Base-by-base conservation (phyloP, 768 basidiomycete species). In the Leccinum truebloodii region DNA sequence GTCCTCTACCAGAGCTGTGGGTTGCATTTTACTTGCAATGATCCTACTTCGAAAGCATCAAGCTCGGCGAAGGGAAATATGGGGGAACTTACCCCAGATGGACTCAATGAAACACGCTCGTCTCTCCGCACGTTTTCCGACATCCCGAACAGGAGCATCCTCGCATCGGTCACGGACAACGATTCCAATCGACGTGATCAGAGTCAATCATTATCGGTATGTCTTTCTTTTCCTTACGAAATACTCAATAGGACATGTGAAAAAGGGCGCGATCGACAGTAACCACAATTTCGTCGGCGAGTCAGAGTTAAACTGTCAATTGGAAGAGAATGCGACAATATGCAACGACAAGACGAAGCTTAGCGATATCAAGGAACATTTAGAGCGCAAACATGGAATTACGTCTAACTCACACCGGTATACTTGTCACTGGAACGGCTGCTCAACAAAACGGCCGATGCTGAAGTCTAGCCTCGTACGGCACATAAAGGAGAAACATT, bases 291-390 rank as follows among this genome's bases (percentile, higher is more conserved):
- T 50, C 9, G 20, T 46, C 6, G 62, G 48, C 9, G 39, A 37
- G 7, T 18, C 14, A 5, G 55, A 54, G 37, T 46, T 63, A 3
- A 6, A 20, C 16, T 63, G 62, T 18, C 55, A 50, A 9, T 63
- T 62, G 62, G 37, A 22, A 12, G 46, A 58, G 13, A 12, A 22
- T 14, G 14, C 1, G 16, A 39, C 28, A 9, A 3, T 20, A 22
- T 63, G 62, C 37, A 44, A 58, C 6, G 37, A 54, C 1, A 24
- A 12, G 34, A 56, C 51, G 6, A 63, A 54, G 52, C 46, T 48
- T 0, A 54, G 39, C 10, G 20, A 54, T 18, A 28, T 63, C 6
- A 14, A 2, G 8, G 9, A 8, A 6, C 62, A 63, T 30, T 13
- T 63, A 24, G 32, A 37, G 5, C 24, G 10, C 16, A 34, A 18